These are phyloP conservation scores for Xylaria sp. DNA, from an alignment of 2,329 filamentous ascomycete species.

Conservation along the genomic window DNA sequence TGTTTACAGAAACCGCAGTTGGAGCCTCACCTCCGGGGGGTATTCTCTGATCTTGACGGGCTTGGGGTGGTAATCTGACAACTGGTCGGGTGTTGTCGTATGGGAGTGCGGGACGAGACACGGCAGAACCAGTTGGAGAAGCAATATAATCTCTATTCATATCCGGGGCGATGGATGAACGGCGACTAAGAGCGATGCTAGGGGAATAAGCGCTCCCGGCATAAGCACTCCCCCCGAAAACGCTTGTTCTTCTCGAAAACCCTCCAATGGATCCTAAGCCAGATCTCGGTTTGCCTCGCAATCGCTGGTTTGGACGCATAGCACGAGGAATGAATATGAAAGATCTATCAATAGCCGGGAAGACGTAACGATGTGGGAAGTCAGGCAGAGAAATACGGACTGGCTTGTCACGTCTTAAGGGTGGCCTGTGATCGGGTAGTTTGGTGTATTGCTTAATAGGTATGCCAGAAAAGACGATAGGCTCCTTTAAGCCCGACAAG, in stretches of 20 bases:
- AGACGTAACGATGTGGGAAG: slow-evolving; percentile 85
- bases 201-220: slow-evolving; percentile 83
- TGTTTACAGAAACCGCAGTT: slow-evolving; percentile 39
- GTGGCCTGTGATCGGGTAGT: slow-evolving; percentile 92
- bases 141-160: slow-evolving; percentile 77
- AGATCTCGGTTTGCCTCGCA: slow-evolving; percentile 78
- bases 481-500: slow-evolving; percentile 78
- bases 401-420: slow-evolving; percentile 93
- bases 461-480: slow-evolving; percentile 78
- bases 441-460: slow-evolving; percentile 92
- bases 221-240: slow-evolving; percentile 75
- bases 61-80: slow-evolving; percentile 81
- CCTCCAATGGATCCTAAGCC: slow-evolving; percentile 74
- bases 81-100: slow-evolving; percentile 76
- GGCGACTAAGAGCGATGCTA: slow-evolving; percentile 86
- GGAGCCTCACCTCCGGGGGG: slow-evolving; percentile 43
- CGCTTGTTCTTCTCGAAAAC: slow-evolving; percentile 83
- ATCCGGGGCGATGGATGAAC: slow-evolving; percentile 80
- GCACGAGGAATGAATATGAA: slow-evolving; percentile 98
- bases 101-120: slow-evolving; percentile 73
- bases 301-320: slow-evolving; percentile 87
- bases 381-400: slow-evolving; percentile 91
- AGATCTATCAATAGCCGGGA: slow-evolving; percentile 87
- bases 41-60: slow-evolving; percentile 48
- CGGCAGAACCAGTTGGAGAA: slow-evolving; percentile 82